These are phyloP conservation scores for Dothistroma pini DNA, from an alignment of 2,329 filamentous ascomycete species.

Conservation along the genomic window DNA sequence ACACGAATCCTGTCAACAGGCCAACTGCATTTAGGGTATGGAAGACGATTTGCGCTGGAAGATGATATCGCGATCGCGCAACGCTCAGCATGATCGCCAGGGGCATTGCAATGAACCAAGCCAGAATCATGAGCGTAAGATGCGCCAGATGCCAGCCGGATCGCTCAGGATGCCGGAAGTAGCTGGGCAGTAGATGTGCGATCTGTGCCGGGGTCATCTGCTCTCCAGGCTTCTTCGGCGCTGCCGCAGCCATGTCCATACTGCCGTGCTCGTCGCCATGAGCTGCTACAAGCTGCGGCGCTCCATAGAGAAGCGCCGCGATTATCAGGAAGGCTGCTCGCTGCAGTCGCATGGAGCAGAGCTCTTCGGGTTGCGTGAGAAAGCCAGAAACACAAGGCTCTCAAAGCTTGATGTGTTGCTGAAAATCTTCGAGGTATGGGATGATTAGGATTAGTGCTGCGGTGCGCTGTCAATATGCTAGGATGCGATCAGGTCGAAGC, in stretches of 20 bases:
- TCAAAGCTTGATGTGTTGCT: not conserved
- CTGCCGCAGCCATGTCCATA: conserved; percentile 25
- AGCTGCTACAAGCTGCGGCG: conserved; percentile 39
- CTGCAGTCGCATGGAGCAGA: conserved; percentile 12
- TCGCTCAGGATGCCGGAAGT: conserved; percentile 57
- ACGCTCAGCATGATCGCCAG: conserved; percentile 83
- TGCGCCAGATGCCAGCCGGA: conserved; percentile 61
- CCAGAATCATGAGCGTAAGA: conserved; percentile 64
- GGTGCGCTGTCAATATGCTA: not conserved
- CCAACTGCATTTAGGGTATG: conserved; percentile 51
- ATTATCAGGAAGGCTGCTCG: conserved; percentile 7
- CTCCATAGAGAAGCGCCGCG: conserved; percentile 40
- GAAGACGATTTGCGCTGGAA: conserved; percentile 62
- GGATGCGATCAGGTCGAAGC: not conserved
- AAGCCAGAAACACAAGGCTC: not conserved
- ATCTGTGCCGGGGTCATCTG: conserved; percentile 30
- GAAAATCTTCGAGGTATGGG: not conserved
- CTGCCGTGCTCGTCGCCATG: conserved; percentile 37
- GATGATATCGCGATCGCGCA: conserved; percentile 69
- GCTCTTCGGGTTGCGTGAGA: not conserved
- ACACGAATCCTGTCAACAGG: conserved; percentile 63
- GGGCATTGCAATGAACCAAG: conserved; percentile 71
- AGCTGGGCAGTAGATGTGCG: conserved; percentile 40
- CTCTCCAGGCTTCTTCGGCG: conserved; percentile 11
- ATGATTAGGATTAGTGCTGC: not conserved